Percentiles rank a stretch among this genome's conserved stretches.
phyloP scores from a whole-genome alignment of 352 stramenopile genomes.

The Globisporangium perplexum region DNA sequence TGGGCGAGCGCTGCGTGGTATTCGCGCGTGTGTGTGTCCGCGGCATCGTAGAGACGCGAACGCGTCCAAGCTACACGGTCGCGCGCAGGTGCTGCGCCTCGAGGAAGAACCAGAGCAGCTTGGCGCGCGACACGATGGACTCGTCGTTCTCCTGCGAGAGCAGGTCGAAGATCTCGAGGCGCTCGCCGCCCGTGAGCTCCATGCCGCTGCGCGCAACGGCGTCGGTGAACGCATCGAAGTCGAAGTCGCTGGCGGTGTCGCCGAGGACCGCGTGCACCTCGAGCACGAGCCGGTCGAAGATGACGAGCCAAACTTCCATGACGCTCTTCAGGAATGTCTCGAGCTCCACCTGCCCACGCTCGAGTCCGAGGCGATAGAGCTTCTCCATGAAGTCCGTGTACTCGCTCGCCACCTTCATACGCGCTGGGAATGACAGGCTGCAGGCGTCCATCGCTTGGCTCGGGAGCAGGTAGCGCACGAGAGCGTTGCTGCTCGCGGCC shows the following conservation, averaged over 20 bases:
- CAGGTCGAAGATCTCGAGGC: constrained; percentile 52
- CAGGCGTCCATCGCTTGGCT: constrained; percentile 37
- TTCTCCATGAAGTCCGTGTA: constrained; percentile 31
- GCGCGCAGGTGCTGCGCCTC: constrained; percentile 22
- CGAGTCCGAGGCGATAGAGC: constrained; percentile 29
- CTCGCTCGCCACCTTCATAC: constrained; percentile 29
- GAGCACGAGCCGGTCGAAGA: constrained; percentile 28
- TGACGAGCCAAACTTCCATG: constrained; percentile 37
- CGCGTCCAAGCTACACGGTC: neutral
- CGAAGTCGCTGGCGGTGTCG: constrained; percentile 13
- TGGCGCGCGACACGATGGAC: constrained; percentile 20
- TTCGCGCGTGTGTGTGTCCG: too few species aligned
- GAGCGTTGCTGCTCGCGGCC: neutral
- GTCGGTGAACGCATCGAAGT: constrained; percentile 34
- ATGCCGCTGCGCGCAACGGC: constrained; percentile 27
- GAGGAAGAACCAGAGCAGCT: constrained; percentile 19
- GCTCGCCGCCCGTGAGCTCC: constrained; percentile 48
- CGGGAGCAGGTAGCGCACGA: constrained; percentile 17
- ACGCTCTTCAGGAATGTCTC: constrained; percentile 30
- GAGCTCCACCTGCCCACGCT: constrained; percentile 36
- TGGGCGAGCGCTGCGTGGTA: neutral
- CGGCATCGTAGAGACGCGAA: neutral
- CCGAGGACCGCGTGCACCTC: constrained; percentile 22
- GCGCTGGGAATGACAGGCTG: constrained; percentile 28
- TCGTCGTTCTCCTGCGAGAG: constrained; percentile 33